phyloP scores from a whole-genome alignment of 164 flowering plant species.

The Cinnamomum micranthum region DNA sequence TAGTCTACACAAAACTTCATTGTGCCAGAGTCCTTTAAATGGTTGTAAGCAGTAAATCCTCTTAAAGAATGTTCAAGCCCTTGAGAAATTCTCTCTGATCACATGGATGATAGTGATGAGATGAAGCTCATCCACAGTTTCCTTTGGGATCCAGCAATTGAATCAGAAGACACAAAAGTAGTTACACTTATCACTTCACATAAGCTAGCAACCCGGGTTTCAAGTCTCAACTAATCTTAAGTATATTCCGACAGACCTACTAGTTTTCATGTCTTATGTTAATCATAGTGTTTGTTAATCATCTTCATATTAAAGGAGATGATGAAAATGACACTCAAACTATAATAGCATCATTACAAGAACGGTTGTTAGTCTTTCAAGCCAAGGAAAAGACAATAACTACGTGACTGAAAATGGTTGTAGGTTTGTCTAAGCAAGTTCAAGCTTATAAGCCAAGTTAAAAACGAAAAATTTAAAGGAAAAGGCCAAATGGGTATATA shows the following conservation, averaged over 20 bases:
- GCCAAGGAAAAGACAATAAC: slow-evolving; percentile 4
- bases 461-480: background rate
- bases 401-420: background rate
- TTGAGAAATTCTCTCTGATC: background rate
- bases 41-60: background rate
- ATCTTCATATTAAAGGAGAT: background rate
- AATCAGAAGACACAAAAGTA: background rate
- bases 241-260: no score
- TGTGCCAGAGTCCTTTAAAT: background rate
- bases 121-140: background rate
- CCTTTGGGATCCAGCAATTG: slow-evolving; percentile 5
- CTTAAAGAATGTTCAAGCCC: background rate
- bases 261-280: background rate
- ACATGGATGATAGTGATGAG: slow-evolving; percentile 8
- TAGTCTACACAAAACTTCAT: slow-evolving; percentile 4
- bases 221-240: no score
- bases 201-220: no score
- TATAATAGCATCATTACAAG: slow-evolving; percentile 1
- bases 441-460: slow-evolving; percentile 4
- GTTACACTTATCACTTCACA: background rate
- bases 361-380: slow-evolving; percentile 4
- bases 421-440: background rate
- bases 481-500: background rate
- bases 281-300: background rate
- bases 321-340: slow-evolving; percentile 1